A percentile compares a stretch with the other conserved stretches of the same genome.
phyloP scores from a whole-genome alignment of 1,284 basidiomycete species.

The Porogramme epimiltina region DNA sequence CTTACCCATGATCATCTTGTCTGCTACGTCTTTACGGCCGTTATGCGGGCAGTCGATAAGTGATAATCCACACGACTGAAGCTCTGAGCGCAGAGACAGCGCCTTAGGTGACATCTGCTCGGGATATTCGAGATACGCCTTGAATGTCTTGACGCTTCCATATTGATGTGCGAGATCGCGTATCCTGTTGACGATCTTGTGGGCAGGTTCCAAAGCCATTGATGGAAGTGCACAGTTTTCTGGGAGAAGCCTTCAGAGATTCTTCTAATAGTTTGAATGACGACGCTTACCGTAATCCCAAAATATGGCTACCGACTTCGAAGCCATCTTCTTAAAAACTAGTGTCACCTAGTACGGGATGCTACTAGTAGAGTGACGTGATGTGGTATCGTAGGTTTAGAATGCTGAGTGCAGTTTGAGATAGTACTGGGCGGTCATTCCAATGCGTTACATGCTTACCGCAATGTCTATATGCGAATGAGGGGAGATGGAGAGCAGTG shows the following conservation, averaged over 20 bases:
- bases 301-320: slow-evolving; percentile 49
- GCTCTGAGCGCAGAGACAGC: slow-evolving; percentile 47
- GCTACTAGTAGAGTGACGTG: too few species aligned
- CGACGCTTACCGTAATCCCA: slow-evolving; percentile 67
- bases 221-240: slow-evolving; percentile 56
- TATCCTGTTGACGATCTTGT: slow-evolving; percentile 32
- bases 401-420: too few species aligned
- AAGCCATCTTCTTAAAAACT: slow-evolving; percentile 1
- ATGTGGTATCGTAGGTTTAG: too few species aligned
- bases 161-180: slow-evolving; percentile 28
- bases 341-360: too few species aligned
- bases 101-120: slow-evolving; percentile 32
- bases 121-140: slow-evolving; percentile 53
- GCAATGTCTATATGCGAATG: too few species aligned
- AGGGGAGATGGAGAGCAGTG: too few species aligned
- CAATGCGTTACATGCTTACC: too few species aligned
- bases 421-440: too few species aligned
- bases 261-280: too few species aligned
- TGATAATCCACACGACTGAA: slow-evolving; percentile 40
- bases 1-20: slow-evolving; percentile 43
- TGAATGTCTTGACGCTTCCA: slow-evolving; percentile 35
- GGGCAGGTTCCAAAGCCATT: slow-evolving; percentile 41
- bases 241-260: slow-evolving; percentile 23
- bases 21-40: slow-evolving; percentile 42
- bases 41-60: slow-evolving; percentile 47